Evolutionary conservation across 345 rosid genomes (phyloP).

Genomic region (Carallia brachiata): DNA sequence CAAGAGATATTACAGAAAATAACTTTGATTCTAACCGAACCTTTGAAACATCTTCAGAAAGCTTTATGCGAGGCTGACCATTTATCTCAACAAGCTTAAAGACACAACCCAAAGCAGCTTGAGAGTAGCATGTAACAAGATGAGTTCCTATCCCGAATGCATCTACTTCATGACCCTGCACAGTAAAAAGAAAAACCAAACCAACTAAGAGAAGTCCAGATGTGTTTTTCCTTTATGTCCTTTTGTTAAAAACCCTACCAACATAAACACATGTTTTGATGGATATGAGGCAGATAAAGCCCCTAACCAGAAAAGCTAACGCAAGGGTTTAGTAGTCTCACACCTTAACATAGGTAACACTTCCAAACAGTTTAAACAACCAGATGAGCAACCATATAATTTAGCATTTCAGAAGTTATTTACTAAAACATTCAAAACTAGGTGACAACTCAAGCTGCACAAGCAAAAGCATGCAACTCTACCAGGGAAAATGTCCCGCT

Average conservation of each 20-base stretch:
- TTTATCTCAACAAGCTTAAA: slow-evolving; percentile 97
- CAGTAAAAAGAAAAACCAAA: neutral
- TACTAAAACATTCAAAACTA: too few species aligned
- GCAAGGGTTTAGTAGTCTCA: neutral
- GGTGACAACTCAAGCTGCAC: too few species aligned
- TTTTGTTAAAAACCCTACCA: neutral
- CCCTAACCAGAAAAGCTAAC: neutral
- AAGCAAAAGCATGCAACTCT: too few species aligned
- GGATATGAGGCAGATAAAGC: neutral
- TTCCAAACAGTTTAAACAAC: neutral
- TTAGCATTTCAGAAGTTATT: neutral
- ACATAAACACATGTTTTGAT: neutral
- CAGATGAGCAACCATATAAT: neutral
- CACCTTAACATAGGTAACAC: neutral
- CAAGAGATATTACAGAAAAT: neutral
- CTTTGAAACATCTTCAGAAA: slow-evolving; percentile 98
- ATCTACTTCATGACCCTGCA: slow-evolving; percentile 92
- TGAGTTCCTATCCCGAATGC: slow-evolving; percentile 90
- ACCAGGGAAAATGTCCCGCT: too few species aligned
- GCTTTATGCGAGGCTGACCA: slow-evolving; percentile 89
- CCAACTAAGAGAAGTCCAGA: slow-evolving; percentile 4
- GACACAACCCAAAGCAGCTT: slow-evolving; percentile 95
- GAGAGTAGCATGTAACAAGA: slow-evolving; percentile 91
- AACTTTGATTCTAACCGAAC: slow-evolving; percentile 31
- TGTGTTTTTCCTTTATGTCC: neutral